Conservation (phyloP, 2,329 filamentous ascomycete species). For the Ramularia endophylla region DNA sequence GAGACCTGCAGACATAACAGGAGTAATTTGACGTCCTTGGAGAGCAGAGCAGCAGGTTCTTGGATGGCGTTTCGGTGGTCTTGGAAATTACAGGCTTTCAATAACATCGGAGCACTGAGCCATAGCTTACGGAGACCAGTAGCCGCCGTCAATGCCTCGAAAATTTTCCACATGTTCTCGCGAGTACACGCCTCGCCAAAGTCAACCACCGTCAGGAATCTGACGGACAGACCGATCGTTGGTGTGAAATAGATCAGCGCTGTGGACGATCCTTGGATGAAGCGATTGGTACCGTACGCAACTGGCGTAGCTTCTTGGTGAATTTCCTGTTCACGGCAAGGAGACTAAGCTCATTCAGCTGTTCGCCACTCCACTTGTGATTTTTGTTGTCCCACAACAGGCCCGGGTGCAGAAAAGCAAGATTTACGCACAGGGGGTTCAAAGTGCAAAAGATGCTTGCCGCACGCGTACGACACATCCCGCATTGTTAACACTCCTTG, state of each 20-base stretch:
- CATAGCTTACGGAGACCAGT: neutral
- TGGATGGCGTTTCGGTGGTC: neutral
- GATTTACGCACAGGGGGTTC: too few relatives aligned
- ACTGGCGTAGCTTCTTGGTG: conserved; percentile 37
- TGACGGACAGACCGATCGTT: neutral
- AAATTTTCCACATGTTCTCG: neutral
- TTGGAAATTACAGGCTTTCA: neutral
- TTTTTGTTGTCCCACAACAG: too few relatives aligned
- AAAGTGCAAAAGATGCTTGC: too few relatives aligned
- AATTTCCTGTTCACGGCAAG: conserved; percentile 35
- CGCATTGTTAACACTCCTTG: too few relatives aligned
- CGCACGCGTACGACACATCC: too few relatives aligned
- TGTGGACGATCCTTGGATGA: conserved; percentile 20
- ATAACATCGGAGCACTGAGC: neutral
- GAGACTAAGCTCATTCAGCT: conserved; percentile 16
- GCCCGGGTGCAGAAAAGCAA: too few relatives aligned
- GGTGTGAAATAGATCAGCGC: neutral
- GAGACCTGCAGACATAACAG: conserved; percentile 3
- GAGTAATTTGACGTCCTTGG: neutral
- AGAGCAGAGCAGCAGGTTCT: conserved; percentile 1
- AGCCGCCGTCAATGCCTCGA: neutral
- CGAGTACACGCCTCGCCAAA: neutral
- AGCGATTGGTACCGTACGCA: conserved; percentile 43
- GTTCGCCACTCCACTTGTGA: neutral
- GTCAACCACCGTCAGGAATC: neutral